These are phyloP conservation scores for Aurifilum marmelostoma DNA, from an alignment of 2,329 filamentous ascomycete genomes.

Conservation along the genomic window DNA sequence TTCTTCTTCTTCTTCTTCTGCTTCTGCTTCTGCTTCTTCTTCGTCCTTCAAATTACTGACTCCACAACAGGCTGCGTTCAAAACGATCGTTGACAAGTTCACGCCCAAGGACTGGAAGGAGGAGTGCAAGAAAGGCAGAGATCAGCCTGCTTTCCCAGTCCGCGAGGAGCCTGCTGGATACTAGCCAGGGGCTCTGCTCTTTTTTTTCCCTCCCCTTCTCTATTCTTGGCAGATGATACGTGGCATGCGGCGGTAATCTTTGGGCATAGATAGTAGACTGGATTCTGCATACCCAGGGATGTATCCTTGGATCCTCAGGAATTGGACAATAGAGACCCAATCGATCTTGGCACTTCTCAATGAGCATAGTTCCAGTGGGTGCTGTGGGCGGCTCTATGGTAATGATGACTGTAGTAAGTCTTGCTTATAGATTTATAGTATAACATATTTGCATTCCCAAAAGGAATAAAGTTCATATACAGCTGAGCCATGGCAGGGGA, in stretches of 20 bases:
- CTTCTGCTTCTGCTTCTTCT: too few species aligned
- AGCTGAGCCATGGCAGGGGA: not conserved
- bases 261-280: not conserved
- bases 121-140: conserved; percentile 52
- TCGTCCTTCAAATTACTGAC: conserved; percentile 27
- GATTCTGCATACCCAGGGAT: not conserved
- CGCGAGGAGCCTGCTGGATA: conserved; percentile 58
- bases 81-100: conserved; percentile 86
- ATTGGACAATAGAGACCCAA: not conserved
- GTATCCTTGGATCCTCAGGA: not conserved
- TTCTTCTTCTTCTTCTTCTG: too few species aligned
- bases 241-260: not conserved
- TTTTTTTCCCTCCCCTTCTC: not conserved
- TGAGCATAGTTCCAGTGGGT: not conserved
- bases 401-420: not conserved
- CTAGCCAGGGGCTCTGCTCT: conserved; percentile 33
- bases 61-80: conserved; percentile 74
- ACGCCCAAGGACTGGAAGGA: conserved; percentile 78
- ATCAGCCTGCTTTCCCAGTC: conserved; percentile 48
- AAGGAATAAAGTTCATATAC: not conserved
- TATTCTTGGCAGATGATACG: too few species aligned
- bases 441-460: not conserved
- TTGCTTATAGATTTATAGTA: not conserved
- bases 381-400: not conserved
- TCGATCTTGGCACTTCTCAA: not conserved